Conservation (phyloP, 2,329 filamentous ascomycete genomes). For the Calonectria hongkongensis region DNA sequence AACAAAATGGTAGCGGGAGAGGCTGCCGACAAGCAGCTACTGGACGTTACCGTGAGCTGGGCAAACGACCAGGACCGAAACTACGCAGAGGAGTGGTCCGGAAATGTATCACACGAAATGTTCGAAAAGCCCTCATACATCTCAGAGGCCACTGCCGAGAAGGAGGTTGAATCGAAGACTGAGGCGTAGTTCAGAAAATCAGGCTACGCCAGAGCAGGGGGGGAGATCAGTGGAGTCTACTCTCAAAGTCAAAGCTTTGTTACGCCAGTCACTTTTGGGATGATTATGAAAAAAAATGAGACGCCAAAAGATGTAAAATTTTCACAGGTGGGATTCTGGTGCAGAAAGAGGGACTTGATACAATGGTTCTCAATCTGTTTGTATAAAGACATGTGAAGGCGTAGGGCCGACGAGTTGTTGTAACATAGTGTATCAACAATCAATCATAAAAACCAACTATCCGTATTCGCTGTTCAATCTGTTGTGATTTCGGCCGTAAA, state of each 20-base stretch:
- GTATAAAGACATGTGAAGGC: slow-evolving; percentile 49
- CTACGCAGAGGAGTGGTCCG: slow-evolving; percentile 69
- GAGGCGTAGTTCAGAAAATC: slow-evolving; percentile 8
- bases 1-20: slow-evolving; percentile 66
- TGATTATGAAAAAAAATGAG: slow-evolving; percentile 22
- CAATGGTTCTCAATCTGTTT: slow-evolving; percentile 42
- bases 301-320: slow-evolving; percentile 20
- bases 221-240: slow-evolving; percentile 17
- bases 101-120: slow-evolving; percentile 71
- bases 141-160: slow-evolving; percentile 37
- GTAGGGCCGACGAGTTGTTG: slow-evolving; percentile 52
- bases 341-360: background rate
- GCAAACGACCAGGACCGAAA: slow-evolving; percentile 67
- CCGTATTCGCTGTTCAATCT: slow-evolving; percentile 41
- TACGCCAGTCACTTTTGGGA: slow-evolving; percentile 18
- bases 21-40: slow-evolving; percentile 53
- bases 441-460: slow-evolving; percentile 45
- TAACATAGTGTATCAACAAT: slow-evolving; percentile 58
- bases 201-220: background rate
- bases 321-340: slow-evolving; percentile 13
- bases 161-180: slow-evolving; percentile 32
- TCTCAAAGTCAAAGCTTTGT: slow-evolving; percentile 21
- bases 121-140: slow-evolving; percentile 57
- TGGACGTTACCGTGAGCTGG: slow-evolving; percentile 71
- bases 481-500: slow-evolving; percentile 13